These are phyloP conservation scores for Centaurea solstitialis DNA, from an alignment of 129 eudicot genomes.

Conservation along the genomic window DNA sequence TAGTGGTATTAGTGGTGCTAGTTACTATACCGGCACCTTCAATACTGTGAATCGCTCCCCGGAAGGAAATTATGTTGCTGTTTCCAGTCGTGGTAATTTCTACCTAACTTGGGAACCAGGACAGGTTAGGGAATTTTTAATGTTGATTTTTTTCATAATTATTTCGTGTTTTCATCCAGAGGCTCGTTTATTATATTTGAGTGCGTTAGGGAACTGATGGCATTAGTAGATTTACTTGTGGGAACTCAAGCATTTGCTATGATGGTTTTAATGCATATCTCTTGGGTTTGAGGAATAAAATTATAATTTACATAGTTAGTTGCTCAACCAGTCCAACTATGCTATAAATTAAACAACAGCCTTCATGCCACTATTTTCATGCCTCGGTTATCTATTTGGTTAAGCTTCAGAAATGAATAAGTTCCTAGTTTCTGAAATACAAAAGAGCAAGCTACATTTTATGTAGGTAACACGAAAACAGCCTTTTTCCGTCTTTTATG, in stretches of 20 bases:
- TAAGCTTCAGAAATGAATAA: no score
- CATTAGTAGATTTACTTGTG: background rate
- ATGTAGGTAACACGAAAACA: no score
- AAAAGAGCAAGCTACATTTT: no score
- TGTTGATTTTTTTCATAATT: background rate
- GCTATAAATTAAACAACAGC: no score
- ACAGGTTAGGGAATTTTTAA: slow-evolving; percentile 56
- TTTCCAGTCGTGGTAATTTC: slow-evolving; percentile 99
- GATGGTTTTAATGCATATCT: background rate
- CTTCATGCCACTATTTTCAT: no score
- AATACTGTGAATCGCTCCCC: slow-evolving; percentile 98
- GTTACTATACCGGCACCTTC: slow-evolving; percentile 98
- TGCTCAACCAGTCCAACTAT: no score
- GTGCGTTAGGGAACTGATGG: background rate
- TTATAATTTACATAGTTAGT: no score
- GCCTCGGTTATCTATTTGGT: no score
- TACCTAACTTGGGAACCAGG: slow-evolving; percentile 99
- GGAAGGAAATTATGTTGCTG: slow-evolving; percentile 97
- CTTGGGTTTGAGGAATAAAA: background rate
- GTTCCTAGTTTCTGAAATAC: no score
- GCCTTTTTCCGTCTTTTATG: no score
- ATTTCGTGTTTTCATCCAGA: background rate
- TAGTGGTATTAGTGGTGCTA: slow-evolving; percentile 99
- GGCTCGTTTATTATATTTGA: background rate
- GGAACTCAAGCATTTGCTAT: background rate